Evolutionary conservation across 345 rosid genomes (phyloP).

Genomic region (Brassica nigra): DNA sequence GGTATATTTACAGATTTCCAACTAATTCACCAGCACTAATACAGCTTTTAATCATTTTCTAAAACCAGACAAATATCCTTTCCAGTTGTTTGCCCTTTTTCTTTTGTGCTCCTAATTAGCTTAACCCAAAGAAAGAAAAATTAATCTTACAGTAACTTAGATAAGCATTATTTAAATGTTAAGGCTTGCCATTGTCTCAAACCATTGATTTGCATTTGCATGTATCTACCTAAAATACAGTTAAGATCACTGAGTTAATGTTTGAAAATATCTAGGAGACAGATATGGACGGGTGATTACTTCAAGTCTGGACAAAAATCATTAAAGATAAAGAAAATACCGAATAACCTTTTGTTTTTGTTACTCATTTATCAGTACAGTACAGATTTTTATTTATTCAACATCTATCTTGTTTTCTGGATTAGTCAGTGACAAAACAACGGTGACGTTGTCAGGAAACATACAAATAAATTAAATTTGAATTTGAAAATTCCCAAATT

Average conservation of each 20-base stretch:
- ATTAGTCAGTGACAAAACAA: constrained; percentile 20
- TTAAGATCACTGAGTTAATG: neutral
- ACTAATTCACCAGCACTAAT: too few species aligned
- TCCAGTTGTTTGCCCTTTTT: too few species aligned
- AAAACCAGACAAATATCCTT: too few species aligned
- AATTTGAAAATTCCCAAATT: neutral
- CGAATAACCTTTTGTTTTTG: neutral
- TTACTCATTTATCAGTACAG: neutral
- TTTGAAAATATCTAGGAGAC: constrained; percentile 29
- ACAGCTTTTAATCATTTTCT: too few species aligned
- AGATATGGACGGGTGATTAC: constrained; percentile 31
- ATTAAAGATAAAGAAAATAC: neutral
- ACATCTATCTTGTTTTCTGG: constrained; percentile 16
- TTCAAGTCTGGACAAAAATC: constrained; percentile 31
- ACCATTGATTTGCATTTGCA: too few species aligned
- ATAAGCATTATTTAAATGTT: too few species aligned
- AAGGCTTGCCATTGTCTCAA: too few species aligned
- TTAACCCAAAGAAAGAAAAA: too few species aligned
- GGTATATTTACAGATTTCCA: too few species aligned
- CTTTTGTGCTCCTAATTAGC: too few species aligned
- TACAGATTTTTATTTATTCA: neutral
- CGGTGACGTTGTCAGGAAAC: constrained; percentile 1
- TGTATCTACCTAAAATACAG: neutral
- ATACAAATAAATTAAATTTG: constrained; percentile 14
- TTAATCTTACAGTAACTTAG: too few species aligned